Conservation (phyloP, 495 filamentous ascomycete genomes). For the Ramalina intermedia region DNA sequence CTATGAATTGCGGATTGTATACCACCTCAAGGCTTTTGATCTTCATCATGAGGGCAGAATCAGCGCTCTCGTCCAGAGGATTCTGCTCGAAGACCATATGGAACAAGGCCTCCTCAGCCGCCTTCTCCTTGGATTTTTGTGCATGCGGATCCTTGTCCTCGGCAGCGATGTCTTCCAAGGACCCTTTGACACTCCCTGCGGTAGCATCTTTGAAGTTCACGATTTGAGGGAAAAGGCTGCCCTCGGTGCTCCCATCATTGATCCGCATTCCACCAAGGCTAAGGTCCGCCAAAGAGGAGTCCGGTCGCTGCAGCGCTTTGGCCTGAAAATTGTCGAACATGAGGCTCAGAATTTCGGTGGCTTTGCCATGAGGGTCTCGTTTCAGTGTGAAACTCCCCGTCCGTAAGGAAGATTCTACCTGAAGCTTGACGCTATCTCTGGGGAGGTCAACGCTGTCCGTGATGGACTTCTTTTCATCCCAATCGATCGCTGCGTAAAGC, state of each 20-base stretch:
- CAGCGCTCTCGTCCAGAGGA: constrained; percentile 80
- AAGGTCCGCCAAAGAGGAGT: constrained; percentile 75
- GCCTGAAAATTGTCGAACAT: constrained; percentile 91
- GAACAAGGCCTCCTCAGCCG: constrained; percentile 71
- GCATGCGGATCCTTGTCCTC: constrained; percentile 24
- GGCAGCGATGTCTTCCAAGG: constrained; percentile 45
- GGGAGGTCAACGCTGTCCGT: constrained; percentile 78
- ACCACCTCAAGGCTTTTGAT: constrained; percentile 92
- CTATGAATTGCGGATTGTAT: constrained; percentile 85
- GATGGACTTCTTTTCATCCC: constrained; percentile 88
- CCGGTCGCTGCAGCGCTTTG: constrained; percentile 71
- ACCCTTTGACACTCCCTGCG: constrained; percentile 37
- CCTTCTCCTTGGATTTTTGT: constrained; percentile 22
- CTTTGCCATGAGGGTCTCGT: constrained; percentile 66
- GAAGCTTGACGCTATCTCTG: constrained; percentile 78
- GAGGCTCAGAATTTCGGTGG: constrained; percentile 68
- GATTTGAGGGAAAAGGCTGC: constrained; percentile 83
- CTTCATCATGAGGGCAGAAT: constrained; percentile 78
- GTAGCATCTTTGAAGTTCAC: constrained; percentile 80
- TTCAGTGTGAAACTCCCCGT: constrained; percentile 90
- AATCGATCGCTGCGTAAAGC: constrained; percentile 92
- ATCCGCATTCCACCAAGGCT: constrained; percentile 86
- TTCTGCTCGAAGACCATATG: constrained; percentile 86
- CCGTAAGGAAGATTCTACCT: constrained; percentile 75
- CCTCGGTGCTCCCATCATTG: constrained; percentile 87